phyloP scores from a whole-genome alignment of 192 early-diverging fungal species.

The Physocladia obscura region DNA sequence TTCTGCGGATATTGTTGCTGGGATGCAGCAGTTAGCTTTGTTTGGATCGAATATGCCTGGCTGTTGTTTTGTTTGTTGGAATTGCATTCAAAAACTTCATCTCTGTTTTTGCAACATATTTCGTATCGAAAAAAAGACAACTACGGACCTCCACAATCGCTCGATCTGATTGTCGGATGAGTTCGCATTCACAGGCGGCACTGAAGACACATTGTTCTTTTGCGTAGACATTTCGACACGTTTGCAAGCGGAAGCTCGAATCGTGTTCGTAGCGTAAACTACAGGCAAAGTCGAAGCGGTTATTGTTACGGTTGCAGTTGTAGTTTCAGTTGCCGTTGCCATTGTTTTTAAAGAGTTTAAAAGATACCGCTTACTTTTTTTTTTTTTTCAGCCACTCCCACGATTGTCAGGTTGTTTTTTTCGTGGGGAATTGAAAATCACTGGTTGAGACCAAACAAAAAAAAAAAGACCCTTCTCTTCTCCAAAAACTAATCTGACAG shows the following conservation, averaged over 20 bases:
- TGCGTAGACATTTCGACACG: not conserved
- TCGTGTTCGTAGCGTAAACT: too few species aligned
- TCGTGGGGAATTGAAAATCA: too few species aligned
- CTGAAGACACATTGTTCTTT: not conserved
- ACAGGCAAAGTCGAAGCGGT: too few species aligned
- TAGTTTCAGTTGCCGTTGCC: too few species aligned
- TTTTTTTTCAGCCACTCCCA: too few species aligned
- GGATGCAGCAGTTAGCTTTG: too few species aligned
- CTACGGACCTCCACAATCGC: slow-evolving; percentile 2
- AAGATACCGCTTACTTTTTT: too few species aligned
- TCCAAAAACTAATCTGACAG: not conserved
- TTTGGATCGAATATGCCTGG: slow-evolving; percentile 10
- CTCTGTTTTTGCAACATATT: not conserved
- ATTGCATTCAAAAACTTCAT: not conserved
- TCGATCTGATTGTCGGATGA: not conserved
- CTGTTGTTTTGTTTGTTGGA: not conserved
- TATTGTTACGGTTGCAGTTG: too few species aligned
- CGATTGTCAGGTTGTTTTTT: too few species aligned
- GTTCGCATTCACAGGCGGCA: not conserved
- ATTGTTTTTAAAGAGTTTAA: too few species aligned
- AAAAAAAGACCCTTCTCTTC: too few species aligned
- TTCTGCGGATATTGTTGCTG: not conserved
- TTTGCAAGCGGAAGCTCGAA: not conserved
- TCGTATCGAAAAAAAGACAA: not conserved
- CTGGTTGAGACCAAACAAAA: too few species aligned